Evolutionary conservation across 73 alveolate species (phyloP).

Genomic region (Halteria grandinella): DNA sequence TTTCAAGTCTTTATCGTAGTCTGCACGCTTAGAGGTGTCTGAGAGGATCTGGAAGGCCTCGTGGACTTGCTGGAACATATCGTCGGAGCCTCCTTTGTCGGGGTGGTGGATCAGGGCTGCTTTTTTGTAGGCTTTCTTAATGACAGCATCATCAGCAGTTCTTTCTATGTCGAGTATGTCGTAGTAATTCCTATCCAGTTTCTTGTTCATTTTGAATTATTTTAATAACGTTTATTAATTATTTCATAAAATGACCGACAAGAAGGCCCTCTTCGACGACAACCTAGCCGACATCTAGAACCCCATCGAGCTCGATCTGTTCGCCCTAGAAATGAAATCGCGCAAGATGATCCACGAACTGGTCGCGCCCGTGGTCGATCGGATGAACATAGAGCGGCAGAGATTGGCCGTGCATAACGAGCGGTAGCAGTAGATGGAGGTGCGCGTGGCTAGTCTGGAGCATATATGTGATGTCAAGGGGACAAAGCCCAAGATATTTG

Average conservation of each 20-base stretch:
- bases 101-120: slow-evolving; percentile 82
- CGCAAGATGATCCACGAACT: slow-evolving; percentile 41
- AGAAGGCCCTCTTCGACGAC: not conserved
- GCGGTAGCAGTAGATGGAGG: not conserved
- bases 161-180: slow-evolving; percentile 65
- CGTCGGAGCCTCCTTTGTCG: slow-evolving; percentile 86
- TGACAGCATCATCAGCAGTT: slow-evolving; percentile 60
- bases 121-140: slow-evolving; percentile 81
- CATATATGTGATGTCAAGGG: not conserved
- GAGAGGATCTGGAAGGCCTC: slow-evolving; percentile 74
- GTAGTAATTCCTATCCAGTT: slow-evolving; percentile 64
- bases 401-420: not conserved
- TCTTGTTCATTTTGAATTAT: slow-evolving; percentile 49
- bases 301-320: slow-evolving; percentile 46
- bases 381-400: slow-evolving; percentile 43
- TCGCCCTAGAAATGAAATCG: slow-evolving; percentile 20
- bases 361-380: slow-evolving; percentile 2
- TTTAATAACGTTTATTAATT: not conserved
- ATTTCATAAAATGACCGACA: not conserved
- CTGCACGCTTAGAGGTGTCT: slow-evolving; percentile 71
- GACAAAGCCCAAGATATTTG: slow-evolving; percentile 41
- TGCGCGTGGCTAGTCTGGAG: not conserved
- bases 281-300: slow-evolving; percentile 21
- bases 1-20: slow-evolving; percentile 73
- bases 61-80: slow-evolving; percentile 71